Base-by-base conservation (phyloP, 2,329 filamentous ascomycete species). In the Venturia aucupariae region DNA sequence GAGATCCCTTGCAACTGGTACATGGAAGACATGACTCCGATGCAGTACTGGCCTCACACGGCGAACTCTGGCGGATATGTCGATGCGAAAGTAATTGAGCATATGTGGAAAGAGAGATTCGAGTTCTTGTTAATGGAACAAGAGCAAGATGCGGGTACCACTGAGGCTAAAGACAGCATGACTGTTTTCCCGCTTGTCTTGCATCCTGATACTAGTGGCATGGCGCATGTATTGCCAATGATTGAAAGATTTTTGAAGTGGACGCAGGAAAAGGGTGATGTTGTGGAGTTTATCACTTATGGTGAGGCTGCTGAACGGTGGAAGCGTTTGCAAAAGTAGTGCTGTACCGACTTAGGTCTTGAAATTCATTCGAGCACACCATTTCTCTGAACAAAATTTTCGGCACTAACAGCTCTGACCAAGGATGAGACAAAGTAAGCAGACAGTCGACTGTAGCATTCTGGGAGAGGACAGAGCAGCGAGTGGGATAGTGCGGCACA, bases 161-260 rank as follows among this genome's bases (percentile, higher is more conserved):
- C 51, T 35, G n/a, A 42, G 35, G 69, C 68, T 0, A 69, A 72
- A 35, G 71, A 71, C 61, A 71, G 66, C 61, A 70, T 70, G 70
- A 74, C 77, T 38, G 72, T 84, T 0, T 84, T 84, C 62, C 79
- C 80, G 22, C 70, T 85, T 22, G 72, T 84, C 2, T 70, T 85
- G 69, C 83, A 85, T 73, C 82, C 82, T 0, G 82, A 85, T 73
- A 84, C 81, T 3, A 83, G 79, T 69, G 83, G 83, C 0, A 83
- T 85, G 81, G 81, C 83, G 59, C 84, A 86, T 75, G 78, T 86
- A 1, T 80, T 85, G 68, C 82, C 82, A 0, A 84, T 84, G 82
- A 68, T 83, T 24, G 78, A 82, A 70, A 75, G 80, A 60, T 77
- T 83, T 67, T 72, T 84, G 66, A 69, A 62, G 41, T 85, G 81